Evolutionary conservation across 1,284 basidiomycete genomes (phyloP).

Genomic region (Ganoderma lingzhi): DNA sequence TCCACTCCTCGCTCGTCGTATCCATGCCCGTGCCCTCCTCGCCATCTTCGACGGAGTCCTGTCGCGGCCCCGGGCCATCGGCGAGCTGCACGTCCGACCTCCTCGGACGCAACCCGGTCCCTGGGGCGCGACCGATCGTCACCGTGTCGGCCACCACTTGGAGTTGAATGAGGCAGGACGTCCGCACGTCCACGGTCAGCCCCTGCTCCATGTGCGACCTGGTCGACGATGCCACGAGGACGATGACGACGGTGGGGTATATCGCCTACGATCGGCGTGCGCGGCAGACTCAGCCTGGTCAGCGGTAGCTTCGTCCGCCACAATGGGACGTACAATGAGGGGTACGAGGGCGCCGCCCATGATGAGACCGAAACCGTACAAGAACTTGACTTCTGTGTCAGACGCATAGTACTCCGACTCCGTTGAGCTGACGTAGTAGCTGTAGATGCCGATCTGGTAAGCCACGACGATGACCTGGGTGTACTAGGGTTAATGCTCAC

Average conservation of each 20-base stretch:
- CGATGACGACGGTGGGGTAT: neutral
- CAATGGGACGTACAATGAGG: neutral
- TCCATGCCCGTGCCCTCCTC: too few relatives aligned
- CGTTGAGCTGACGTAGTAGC: neutral
- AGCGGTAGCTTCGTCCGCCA: too few relatives aligned
- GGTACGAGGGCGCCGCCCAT: neutral
- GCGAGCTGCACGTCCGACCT: too few relatives aligned
- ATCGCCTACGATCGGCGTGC: neutral
- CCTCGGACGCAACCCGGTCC: too few relatives aligned
- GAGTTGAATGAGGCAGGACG: neutral
- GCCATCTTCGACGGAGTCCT: too few relatives aligned
- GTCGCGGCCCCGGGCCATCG: too few relatives aligned
- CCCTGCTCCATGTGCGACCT: neutral
- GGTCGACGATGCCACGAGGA: neutral
- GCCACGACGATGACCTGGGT: neutral
- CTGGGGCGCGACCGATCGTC: neutral
- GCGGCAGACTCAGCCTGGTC: too few relatives aligned
- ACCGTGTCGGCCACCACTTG: neutral
- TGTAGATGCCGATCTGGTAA: neutral
- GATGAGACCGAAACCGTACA: neutral
- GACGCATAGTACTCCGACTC: too few relatives aligned
- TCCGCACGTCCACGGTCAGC: neutral
- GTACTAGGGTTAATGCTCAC: neutral
- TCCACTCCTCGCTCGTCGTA: too few relatives aligned
- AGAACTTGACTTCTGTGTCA: neutral